A percentile compares a stretch with the other conserved stretches of the same genome.
These are phyloP conservation scores for Murraya koenigii DNA, from an alignment of 345 rosid species.

Conservation along the genomic window DNA sequence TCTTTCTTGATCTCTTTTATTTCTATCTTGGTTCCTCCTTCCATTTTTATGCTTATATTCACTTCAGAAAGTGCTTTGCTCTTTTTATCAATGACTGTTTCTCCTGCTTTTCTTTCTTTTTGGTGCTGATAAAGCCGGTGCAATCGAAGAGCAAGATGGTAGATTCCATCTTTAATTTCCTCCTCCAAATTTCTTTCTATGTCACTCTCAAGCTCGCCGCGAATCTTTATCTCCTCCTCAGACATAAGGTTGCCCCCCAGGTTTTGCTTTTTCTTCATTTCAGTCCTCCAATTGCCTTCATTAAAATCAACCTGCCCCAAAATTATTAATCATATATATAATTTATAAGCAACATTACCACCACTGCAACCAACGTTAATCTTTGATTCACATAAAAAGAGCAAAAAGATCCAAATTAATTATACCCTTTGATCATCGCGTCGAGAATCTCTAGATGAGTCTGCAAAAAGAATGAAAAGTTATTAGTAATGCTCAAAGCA, in stretches of 20 bases:
- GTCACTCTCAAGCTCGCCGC: conserved; percentile 64
- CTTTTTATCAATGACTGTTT: conserved; percentile 2
- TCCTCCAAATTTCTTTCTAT: conserved; percentile 72
- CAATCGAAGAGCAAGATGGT: conserved; percentile 59
- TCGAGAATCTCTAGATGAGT: not conserved
- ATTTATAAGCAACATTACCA: not conserved
- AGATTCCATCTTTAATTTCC: conserved; percentile 73
- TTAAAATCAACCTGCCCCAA: conserved; percentile 5
- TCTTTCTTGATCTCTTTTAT: conserved; percentile 58
- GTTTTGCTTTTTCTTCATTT: conserved; percentile 12
- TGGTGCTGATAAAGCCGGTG: conserved; percentile 59
- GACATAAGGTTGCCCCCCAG: conserved; percentile 13
- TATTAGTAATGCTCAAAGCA: not conserved
- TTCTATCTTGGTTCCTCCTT: conserved; percentile 66
- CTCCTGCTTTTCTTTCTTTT: conserved; percentile 40
- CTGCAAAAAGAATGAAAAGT: conserved; percentile 8
- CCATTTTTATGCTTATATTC: conserved; percentile 63
- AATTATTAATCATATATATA: no score
- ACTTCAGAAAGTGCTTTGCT: conserved; percentile 41
- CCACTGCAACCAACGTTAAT: not conserved
- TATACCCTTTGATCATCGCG: not conserved
- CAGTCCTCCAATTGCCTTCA: not conserved
- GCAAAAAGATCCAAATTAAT: not conserved
- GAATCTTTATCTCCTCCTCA: conserved; percentile 57
- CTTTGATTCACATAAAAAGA: not conserved